Evolutionary conservation across 1,139 yeast species (phyloP).

Genomic region (Komagataea norvegica): DNA sequence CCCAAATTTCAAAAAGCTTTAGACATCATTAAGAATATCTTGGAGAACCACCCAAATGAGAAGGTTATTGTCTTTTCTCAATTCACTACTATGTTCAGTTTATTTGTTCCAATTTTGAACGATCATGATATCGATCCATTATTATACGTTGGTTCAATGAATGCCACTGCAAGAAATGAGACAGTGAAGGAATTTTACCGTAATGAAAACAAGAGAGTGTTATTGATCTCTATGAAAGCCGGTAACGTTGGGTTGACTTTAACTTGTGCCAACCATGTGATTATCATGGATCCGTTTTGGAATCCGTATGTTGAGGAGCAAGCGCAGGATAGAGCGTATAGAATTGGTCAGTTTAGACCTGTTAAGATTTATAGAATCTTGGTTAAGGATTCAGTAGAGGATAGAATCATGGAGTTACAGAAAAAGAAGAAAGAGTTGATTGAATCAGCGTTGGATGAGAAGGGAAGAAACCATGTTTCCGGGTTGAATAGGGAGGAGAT

Average conservation of each 20-base stretch:
- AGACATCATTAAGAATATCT: conserved; percentile 42
- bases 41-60: conserved; percentile 43
- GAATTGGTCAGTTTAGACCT: conserved; percentile 80
- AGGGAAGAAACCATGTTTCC: conserved; percentile 60
- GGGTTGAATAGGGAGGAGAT: conserved; percentile 67
- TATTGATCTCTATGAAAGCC: conserved; percentile 77
- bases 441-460: conserved; percentile 77
- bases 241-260: conserved; percentile 91
- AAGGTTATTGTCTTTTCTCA: conserved; percentile 80
- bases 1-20: conserved; percentile 52
- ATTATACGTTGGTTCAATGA: conserved; percentile 82
- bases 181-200: conserved; percentile 62
- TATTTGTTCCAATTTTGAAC: conserved; percentile 55
- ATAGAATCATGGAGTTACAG: conserved; percentile 76
- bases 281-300: conserved; percentile 93
- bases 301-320: conserved; percentile 95
- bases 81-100: conserved; percentile 72
- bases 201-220: conserved; percentile 44
- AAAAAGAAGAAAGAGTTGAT: conserved; percentile 68
- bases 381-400: conserved; percentile 70
- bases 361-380: conserved; percentile 72
- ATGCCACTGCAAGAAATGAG: conserved; percentile 55
- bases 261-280: conserved; percentile 89
- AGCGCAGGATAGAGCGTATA: conserved; percentile 91
- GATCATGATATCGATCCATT: conserved; percentile 46